phyloP scores from a whole-genome alignment of 441 rosid species.

The Jatropha multifida region DNA sequence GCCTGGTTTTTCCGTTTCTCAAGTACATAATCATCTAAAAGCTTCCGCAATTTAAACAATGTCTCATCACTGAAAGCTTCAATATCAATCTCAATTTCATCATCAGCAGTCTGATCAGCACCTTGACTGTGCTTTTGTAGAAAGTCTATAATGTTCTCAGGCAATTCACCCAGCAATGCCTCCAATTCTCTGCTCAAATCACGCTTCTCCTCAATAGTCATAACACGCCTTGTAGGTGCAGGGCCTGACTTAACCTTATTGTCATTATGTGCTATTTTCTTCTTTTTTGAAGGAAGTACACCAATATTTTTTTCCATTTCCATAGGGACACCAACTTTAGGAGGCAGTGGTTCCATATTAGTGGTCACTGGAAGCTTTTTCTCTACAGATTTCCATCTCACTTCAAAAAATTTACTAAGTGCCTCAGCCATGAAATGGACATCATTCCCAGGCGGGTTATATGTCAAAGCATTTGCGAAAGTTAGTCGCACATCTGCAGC shows the following conservation, averaged over 20 bases:
- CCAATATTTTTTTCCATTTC: conserved; percentile 36
- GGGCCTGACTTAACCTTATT: conserved; percentile 39
- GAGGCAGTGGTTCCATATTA: conserved; percentile 32
- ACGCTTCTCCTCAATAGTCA: conserved; percentile 66
- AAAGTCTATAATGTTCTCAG: conserved; percentile 65
- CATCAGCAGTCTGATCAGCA: conserved; percentile 59
- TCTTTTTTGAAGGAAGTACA: conserved; percentile 40
- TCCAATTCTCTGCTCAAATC: conserved; percentile 63
- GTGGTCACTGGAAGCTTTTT: conserved; percentile 52
- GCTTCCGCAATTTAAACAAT: conserved; percentile 63
- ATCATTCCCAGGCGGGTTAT: conserved; percentile 84
- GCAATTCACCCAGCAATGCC: conserved; percentile 61
- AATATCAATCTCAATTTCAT: conserved; percentile 89
- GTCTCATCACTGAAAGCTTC: conserved; percentile 65
- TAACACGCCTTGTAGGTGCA: conserved; percentile 43
- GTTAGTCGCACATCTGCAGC: conserved; percentile 86
- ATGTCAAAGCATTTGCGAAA: conserved; percentile 74
- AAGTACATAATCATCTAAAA: conserved; percentile 63
- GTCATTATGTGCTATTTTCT: conserved; percentile 36
- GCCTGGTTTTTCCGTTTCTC: conserved; percentile 49
- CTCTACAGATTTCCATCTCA: conserved; percentile 77
- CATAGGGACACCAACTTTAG: conserved; percentile 29
- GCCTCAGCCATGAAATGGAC: conserved; percentile 70
- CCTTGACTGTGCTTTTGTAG: conserved; percentile 59
- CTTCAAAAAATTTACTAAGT: conserved; percentile 65